Percentiles rank a stretch among this genome's conserved stretches.
Conservation (phyloP, 805 yeast genomes). For the Priceomyces fermenticarens region DNA sequence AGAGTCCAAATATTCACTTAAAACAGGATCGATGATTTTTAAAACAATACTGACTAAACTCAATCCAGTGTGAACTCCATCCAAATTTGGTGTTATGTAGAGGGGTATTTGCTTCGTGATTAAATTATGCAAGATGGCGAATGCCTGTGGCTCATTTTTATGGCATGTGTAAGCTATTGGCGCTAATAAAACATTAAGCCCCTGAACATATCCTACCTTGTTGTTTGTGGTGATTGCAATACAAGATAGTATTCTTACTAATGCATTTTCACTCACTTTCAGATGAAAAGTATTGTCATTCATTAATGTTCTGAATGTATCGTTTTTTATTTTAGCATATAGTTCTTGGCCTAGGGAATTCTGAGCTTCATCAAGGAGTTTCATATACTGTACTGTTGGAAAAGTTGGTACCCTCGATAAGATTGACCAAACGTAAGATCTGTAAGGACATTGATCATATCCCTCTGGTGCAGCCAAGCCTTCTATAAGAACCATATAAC, state of each 20-base stretch:
- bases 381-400: slow-evolving; percentile 52
- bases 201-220: slow-evolving; percentile 72
- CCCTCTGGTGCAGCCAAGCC: slow-evolving; percentile 41
- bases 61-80: slow-evolving; percentile 79
- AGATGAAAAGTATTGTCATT: slow-evolving; percentile 64
- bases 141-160: slow-evolving; percentile 84
- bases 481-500: slow-evolving; percentile 40
- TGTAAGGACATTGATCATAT: slow-evolving; percentile 58
- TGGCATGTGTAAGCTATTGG: slow-evolving; percentile 71
- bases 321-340: slow-evolving; percentile 73
- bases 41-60: slow-evolving; percentile 71
- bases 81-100: slow-evolving; percentile 71
- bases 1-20: slow-evolving; percentile 56
- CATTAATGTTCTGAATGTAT: slow-evolving; percentile 80
- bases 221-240: slow-evolving; percentile 49
- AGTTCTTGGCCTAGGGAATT: slow-evolving; percentile 41
- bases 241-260: slow-evolving; percentile 70
- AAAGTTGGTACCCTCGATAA: slow-evolving; percentile 61
- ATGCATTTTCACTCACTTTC: slow-evolving; percentile 65
- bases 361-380: slow-evolving; percentile 53
- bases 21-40: slow-evolving; percentile 67
- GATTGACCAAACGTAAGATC: slow-evolving; percentile 80
- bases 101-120: slow-evolving; percentile 67
- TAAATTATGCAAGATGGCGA: slow-evolving; percentile 61
- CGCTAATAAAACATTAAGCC: slow-evolving; percentile 83